Conservation (phyloP, 2,329 filamentous ascomycete genomes). For the Elsinoe perseae region DNA sequence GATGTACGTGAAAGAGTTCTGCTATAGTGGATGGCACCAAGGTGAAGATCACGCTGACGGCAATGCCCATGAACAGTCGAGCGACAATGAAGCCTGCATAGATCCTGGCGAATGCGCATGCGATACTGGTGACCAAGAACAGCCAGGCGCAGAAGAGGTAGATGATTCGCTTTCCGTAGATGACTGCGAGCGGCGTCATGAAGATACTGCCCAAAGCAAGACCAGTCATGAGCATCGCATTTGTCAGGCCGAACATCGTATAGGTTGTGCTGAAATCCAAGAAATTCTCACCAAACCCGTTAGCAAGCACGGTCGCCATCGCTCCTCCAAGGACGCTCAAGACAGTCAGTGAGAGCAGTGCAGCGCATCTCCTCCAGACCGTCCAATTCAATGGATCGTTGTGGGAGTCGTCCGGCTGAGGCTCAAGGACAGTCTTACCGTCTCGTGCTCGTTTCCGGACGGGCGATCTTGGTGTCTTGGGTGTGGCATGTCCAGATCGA, state of each 20-base stretch:
- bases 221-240: constrained; percentile 1
- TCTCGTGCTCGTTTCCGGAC: constrained; percentile 70
- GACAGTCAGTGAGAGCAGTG: constrained; percentile 74
- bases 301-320: constrained; percentile 69
- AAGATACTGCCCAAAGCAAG: constrained; percentile 7
- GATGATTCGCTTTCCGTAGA: constrained; percentile 3
- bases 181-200: constrained; percentile 7
- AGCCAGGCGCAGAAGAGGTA: constrained; percentile 11
- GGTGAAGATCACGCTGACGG: background rate
- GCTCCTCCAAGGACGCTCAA: constrained; percentile 92
- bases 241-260: background rate
- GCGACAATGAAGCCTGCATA: background rate
- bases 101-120: background rate
- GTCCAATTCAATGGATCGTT: constrained; percentile 96
- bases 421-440: constrained; percentile 77
- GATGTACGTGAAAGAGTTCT: constrained; percentile 9
- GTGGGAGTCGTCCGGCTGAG: constrained; percentile 80
- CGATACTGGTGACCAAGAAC: background rate
- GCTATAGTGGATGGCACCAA: constrained; percentile 4
- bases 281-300: background rate
- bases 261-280: background rate
- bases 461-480: constrained; percentile 14
- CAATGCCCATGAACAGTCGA: constrained; percentile 4
- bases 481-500: constrained; percentile 16
- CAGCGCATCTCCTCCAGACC: constrained; percentile 67